Evolutionary conservation across 257 asterid species (phyloP).

Genomic region (Solanum sparsipilum): DNA sequence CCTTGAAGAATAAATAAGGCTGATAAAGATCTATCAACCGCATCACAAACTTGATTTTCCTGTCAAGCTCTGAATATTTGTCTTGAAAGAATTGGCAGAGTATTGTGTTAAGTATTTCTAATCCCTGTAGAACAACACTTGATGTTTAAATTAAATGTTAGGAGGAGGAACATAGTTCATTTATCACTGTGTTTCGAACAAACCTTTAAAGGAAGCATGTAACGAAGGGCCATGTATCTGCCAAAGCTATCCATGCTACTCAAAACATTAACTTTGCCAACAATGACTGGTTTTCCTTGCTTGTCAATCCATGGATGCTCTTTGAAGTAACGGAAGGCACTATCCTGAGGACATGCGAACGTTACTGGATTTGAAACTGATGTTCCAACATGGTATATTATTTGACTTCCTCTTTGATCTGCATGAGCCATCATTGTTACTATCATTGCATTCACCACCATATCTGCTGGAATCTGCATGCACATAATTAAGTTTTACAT

Average conservation of each 20-base stretch:
- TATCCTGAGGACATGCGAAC: constrained; percentile 28
- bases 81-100: constrained; percentile 60
- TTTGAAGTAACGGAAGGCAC: constrained; percentile 35
- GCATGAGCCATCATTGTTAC: constrained; percentile 59
- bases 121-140: constrained; percentile 30
- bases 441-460: constrained; percentile 92
- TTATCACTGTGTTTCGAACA: neutral
- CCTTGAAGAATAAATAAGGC: constrained; percentile 80
- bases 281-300: constrained; percentile 57
- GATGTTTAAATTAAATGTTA: neutral
- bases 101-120: constrained; percentile 47
- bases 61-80: constrained; percentile 23
- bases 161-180: neutral
- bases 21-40: constrained; percentile 58
- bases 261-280: constrained; percentile 48
- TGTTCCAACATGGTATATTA: constrained; percentile 67
- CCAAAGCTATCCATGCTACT: constrained; percentile 54
- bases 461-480: constrained; percentile 78
- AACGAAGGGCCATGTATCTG: constrained; percentile 49
- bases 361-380: constrained; percentile 66
- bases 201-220: constrained; percentile 81
- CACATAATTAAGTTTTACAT: neutral
- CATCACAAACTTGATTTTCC: constrained; percentile 54
- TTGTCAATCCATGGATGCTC: constrained; percentile 70
- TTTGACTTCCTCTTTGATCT: constrained; percentile 15